A percentile compares a stretch with the other conserved stretches of the same genome.
These are phyloP conservation scores for Ceratocystiopsis sp. DNA, from an alignment of 2,329 filamentous ascomycete species.

Conservation along the genomic window DNA sequence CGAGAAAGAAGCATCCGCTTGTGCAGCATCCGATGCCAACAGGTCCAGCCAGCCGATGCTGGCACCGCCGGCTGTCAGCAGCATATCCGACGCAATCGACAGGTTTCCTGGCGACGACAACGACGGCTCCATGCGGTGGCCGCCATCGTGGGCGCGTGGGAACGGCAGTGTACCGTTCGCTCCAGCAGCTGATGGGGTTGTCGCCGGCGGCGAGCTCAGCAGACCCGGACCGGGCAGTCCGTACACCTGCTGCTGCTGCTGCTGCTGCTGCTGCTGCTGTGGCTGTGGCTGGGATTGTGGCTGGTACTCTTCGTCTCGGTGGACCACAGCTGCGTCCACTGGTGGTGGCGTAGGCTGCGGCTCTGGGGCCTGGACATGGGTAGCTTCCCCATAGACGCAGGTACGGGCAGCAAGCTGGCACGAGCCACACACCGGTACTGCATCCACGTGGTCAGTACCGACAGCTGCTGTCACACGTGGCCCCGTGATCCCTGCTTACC, in stretches of 20 bases:
- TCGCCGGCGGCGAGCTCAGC: no score
- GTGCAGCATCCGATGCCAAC: conserved; percentile 15
- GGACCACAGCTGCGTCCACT: no score
- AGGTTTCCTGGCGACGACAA: not conserved
- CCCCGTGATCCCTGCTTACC: not conserved
- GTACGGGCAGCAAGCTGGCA: conserved; percentile 11
- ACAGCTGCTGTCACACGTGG: not conserved
- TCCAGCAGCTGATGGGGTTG: no score
- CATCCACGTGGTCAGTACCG: not conserved
- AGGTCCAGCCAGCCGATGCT: conserved; percentile 17
- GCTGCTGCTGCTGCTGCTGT: no score
- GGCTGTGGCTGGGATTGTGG: no score
- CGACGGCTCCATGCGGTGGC: not conserved
- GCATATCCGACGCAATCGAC: conserved; percentile 11
- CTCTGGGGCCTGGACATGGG: not conserved
- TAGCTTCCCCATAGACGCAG: conserved; percentile 7
- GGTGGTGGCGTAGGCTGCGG: not conserved
- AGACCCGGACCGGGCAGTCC: no score
- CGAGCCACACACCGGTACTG: conserved; percentile 11
- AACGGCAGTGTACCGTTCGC: no score
- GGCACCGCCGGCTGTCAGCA: conserved; percentile 14
- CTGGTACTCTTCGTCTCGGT: no score
- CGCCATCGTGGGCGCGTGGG: not conserved
- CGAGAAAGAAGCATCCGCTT: conserved; percentile 17
- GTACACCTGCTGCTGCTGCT: no score